phyloP scores from a whole-genome alignment of 805 yeast genomes.

The Kazachstania africana region DNA sequence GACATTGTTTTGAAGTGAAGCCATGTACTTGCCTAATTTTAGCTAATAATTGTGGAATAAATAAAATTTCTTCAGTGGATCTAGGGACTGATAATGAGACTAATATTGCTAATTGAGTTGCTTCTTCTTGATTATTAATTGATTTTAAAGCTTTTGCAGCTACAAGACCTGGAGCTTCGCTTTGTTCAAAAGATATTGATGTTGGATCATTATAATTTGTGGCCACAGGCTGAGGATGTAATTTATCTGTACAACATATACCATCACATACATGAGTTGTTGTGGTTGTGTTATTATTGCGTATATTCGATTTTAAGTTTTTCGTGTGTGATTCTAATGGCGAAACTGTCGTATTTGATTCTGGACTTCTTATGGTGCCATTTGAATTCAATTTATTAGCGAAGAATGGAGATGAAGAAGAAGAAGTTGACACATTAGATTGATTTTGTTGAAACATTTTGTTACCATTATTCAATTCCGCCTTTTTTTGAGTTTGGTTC shows the following conservation, averaged over 20 bases:
- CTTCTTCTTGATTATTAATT: conserved; percentile 39
- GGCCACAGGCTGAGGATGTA: conserved; percentile 19
- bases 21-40: conserved; percentile 62
- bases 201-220: conserved; percentile 20
- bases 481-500: background rate
- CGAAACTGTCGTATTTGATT: background rate
- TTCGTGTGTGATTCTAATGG: background rate
- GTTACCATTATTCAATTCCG: too few relatives aligned
- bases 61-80: conserved; percentile 66
- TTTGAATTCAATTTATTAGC: background rate
- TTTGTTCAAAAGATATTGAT: conserved; percentile 43
- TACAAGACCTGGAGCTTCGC: conserved; percentile 67
- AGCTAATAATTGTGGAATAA: conserved; percentile 61
- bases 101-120: conserved; percentile 38
- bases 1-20: conserved; percentile 57
- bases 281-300: background rate
- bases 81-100: conserved; percentile 69
- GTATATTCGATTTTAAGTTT: background rate
- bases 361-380: too few relatives aligned
- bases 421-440: background rate
- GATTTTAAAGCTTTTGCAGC: conserved; percentile 54
- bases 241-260: conserved; percentile 4
- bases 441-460: background rate
- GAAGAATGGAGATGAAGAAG: background rate
- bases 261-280: conserved; percentile 2